Evolutionary conservation across 1,284 basidiomycete genomes (phyloP).

Genomic region (Hemileia vastatrix): DNA sequence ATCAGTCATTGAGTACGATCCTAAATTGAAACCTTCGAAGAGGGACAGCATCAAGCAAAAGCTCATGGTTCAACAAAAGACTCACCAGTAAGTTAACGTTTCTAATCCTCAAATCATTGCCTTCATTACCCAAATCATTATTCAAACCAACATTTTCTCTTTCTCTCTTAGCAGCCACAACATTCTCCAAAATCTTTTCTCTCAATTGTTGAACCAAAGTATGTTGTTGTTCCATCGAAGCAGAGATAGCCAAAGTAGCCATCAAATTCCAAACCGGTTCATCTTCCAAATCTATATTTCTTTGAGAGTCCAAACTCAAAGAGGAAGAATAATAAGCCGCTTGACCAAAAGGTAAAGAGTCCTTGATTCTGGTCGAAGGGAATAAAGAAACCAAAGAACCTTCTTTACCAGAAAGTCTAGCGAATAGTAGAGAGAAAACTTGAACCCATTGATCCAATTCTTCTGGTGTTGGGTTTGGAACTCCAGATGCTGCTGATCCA

Average conservation of each 20-base stretch:
- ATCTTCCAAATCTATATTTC: constrained; percentile 65
- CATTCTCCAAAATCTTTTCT: constrained; percentile 84
- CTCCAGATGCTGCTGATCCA: too few species aligned
- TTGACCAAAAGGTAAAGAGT: too few species aligned
- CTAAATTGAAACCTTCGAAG: too few species aligned
- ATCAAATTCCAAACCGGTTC: constrained; percentile 88
- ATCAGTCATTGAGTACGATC: too few species aligned
- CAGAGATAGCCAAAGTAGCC: constrained; percentile 75
- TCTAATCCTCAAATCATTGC: too few species aligned
- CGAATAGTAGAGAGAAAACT: constrained; percentile 56
- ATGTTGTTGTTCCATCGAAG: constrained; percentile 69
- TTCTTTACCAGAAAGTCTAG: constrained; percentile 61
- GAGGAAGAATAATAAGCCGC: too few species aligned
- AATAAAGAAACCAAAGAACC: constrained; percentile 71
- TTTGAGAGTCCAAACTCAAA: too few species aligned
- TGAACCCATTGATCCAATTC: constrained; percentile 21
- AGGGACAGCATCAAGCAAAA: too few species aligned
- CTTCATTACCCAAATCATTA: too few species aligned
- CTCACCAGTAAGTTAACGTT: too few species aligned
- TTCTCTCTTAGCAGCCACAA: constrained; percentile 64
- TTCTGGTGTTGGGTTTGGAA: constrained; percentile 24
- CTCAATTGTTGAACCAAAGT: constrained; percentile 72
- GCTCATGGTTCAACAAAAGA: too few species aligned
- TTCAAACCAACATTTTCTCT: too few species aligned
- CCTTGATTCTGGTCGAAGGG: constrained; percentile 70